A percentile compares a stretch with the other conserved stretches of the same genome.
These are phyloP conservation scores for Chloranthus sessilifolius DNA, from an alignment of 164 flowering plant genomes.

Conservation along the genomic window DNA sequence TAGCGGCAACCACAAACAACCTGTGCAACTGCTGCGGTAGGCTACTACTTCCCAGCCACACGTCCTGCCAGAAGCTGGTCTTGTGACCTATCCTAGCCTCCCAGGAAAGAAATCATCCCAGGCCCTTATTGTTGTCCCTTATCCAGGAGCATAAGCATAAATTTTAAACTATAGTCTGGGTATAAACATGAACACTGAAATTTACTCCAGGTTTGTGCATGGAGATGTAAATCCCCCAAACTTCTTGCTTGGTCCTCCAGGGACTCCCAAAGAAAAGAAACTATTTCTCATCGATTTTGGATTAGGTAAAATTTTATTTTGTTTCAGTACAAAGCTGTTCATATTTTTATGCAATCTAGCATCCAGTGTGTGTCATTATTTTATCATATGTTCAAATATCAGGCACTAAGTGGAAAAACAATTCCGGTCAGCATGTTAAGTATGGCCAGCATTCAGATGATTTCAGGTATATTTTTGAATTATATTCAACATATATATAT, in stretches of 20 bases:
- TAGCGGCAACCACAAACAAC: no score
- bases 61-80: no score
- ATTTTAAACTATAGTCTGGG: not conserved
- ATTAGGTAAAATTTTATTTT: conserved; percentile 38
- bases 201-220: conserved; percentile 59
- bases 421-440: conserved; percentile 74
- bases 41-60: no score
- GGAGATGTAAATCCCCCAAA: conserved; percentile 98
- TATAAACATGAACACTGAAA: no score
- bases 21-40: no score
- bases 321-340: not conserved
- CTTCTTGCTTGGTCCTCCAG: conserved; percentile 80
- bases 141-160: no score
- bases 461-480: conserved; percentile 47
- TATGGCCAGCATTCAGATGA: conserved; percentile 97
- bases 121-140: no score
- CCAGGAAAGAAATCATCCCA: no score
- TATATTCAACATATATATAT: not conserved
- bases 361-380: not conserved
- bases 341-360: not conserved
- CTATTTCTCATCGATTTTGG: conserved; percentile 87
- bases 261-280: conserved; percentile 74
- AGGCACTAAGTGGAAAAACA: conserved; percentile 86
- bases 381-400: conserved; percentile 11
- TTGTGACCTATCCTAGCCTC: no score